These are phyloP conservation scores for Fagopyrum tataricum DNA, from an alignment of 148 eudicot species.

Conservation along the genomic window DNA sequence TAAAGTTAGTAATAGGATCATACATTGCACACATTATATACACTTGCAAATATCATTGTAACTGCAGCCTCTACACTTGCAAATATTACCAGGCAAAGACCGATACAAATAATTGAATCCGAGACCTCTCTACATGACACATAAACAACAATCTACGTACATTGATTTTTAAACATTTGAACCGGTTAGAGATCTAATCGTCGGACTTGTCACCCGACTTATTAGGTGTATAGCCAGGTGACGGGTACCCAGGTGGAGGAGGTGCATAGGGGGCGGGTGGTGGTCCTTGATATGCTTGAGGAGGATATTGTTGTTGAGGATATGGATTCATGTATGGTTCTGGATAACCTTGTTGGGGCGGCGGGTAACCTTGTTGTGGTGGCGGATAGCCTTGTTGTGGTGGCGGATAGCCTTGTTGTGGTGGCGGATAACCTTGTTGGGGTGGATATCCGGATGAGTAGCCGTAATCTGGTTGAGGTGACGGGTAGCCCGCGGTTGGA, in stretches of 20 bases:
- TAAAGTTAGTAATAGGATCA: too few relatives aligned
- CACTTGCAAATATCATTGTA: too few relatives aligned
- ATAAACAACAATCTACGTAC: not conserved
- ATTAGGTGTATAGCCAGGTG: slow-evolving; percentile 20
- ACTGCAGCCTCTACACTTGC: not conserved
- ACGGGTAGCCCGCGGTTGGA: slow-evolving; percentile 58
- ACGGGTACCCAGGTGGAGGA: slow-evolving; percentile 36
- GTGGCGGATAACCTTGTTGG: not conserved
- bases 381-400: not conserved
- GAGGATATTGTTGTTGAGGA: not conserved
- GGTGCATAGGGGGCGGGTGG: slow-evolving; percentile 15
- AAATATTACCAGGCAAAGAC: not conserved
- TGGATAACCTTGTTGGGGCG: not conserved
- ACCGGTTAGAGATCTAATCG: not conserved
- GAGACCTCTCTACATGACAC: not conserved
- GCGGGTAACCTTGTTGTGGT: not conserved
- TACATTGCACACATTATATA: too few relatives aligned
- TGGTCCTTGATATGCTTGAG: slow-evolving; percentile 10
- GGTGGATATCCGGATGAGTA: slow-evolving; percentile 37
- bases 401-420: not conserved
- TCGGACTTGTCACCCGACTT: not conserved
- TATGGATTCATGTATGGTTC: not conserved
- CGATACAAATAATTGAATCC: not conserved
- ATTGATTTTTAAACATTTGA: not conserved
- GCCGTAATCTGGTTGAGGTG: slow-evolving; percentile 33